These are phyloP conservation scores for Hypoxylon trugodes DNA, from an alignment of 495 filamentous ascomycete species.

Conservation along the genomic window DNA sequence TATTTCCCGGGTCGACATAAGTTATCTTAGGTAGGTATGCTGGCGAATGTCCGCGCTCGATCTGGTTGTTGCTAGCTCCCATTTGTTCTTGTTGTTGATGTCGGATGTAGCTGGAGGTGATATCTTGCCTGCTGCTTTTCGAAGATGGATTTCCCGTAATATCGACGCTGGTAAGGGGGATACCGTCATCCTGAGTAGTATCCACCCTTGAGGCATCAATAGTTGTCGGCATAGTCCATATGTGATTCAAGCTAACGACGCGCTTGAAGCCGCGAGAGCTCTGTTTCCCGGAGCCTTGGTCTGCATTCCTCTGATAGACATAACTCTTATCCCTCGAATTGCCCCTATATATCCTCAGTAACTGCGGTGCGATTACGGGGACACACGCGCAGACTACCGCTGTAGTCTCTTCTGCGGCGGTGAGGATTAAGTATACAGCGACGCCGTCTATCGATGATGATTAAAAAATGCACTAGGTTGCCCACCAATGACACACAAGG, in stretches of 20 bases:
- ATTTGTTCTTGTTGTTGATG: neutral
- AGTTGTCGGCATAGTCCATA: slow-evolving; percentile 31
- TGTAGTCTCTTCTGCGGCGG: slow-evolving; percentile 40
- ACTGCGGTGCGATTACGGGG: slow-evolving; percentile 30
- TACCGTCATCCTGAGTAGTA: slow-evolving; percentile 19
- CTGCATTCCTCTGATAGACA: slow-evolving; percentile 7
- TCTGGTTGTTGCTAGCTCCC: slow-evolving; percentile 1
- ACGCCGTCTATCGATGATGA: slow-evolving; percentile 29
- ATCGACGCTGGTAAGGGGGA: slow-evolving; percentile 31
- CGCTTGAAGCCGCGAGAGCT: slow-evolving; percentile 37
- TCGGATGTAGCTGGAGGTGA: neutral
- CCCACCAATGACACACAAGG: neutral
- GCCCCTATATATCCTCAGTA: slow-evolving; percentile 13
- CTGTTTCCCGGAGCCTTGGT: slow-evolving; percentile 13
- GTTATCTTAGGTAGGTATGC: neutral
- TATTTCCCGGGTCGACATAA: neutral
- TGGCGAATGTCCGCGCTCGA: neutral
- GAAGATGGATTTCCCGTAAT: slow-evolving; percentile 5
- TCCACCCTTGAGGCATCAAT: slow-evolving; percentile 16
- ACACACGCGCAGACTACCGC: slow-evolving; percentile 40
- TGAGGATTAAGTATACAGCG: slow-evolving; percentile 36
- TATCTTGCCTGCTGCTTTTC: neutral
- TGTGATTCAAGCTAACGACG: slow-evolving; percentile 30
- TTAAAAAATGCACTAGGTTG: neutral
- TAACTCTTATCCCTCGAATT: neutral